phyloP scores from a whole-genome alignment of 2,329 filamentous ascomycete species.

The Aspergillus ibericus region DNA sequence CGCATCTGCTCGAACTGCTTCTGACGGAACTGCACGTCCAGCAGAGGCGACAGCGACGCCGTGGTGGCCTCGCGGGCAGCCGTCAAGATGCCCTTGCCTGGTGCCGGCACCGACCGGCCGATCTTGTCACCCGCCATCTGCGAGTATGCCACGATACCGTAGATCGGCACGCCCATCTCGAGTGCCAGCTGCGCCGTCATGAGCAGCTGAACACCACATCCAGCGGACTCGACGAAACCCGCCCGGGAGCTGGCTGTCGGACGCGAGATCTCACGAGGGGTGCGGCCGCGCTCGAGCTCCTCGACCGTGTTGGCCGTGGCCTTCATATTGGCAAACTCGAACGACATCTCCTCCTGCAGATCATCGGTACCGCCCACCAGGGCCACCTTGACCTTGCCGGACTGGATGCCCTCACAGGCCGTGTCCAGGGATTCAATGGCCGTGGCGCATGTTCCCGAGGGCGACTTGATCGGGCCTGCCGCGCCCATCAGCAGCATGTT shows the following conservation, averaged over 20 bases:
- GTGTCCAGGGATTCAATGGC: conserved; percentile 94
- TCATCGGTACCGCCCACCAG: conserved; percentile 96
- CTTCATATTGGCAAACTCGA: conserved; percentile 99
- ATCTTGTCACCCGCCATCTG: conserved; percentile 80
- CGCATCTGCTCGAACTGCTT: neutral
- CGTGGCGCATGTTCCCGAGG: conserved; percentile 91
- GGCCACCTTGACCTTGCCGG: conserved; percentile 92
- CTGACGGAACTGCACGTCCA: neutral
- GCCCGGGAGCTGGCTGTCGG: conserved; percentile 91
- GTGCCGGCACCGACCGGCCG: conserved; percentile 89
- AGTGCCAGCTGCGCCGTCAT: conserved; percentile 13
- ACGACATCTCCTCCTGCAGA: conserved; percentile 94
- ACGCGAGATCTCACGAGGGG: conserved; percentile 91
- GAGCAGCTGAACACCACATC: conserved; percentile 62
- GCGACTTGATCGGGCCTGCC: conserved; percentile 93
- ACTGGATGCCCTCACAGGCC: conserved; percentile 92
- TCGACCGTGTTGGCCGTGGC: conserved; percentile 94
- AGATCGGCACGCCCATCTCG: conserved; percentile 15
- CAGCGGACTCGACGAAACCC: conserved; percentile 98
- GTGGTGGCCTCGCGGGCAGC: conserved; percentile 58
- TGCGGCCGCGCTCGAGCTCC: conserved; percentile 87
- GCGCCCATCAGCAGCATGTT: conserved; percentile 97
- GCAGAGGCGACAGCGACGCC: neutral
- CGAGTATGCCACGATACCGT: conserved; percentile 13
- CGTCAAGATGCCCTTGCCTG: conserved; percentile 89